Base-by-base conservation (phyloP, 805 yeast species). In the Ogataea nakhonphanomensis region DNA sequence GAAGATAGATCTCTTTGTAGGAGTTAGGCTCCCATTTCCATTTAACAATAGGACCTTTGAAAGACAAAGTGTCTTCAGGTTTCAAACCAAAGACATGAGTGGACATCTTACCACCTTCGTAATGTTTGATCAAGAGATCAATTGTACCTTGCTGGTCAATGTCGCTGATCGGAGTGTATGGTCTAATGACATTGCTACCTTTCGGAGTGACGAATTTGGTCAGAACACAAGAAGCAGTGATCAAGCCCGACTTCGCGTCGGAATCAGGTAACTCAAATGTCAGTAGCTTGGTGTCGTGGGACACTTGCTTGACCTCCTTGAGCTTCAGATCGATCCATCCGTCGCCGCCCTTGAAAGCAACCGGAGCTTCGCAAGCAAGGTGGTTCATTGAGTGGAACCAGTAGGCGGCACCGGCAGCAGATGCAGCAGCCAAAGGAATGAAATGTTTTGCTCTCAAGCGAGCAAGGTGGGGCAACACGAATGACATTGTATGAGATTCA, bases 1-100 rank as follows among this genome's bases (percentile, higher is more conserved):
- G 72, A 61, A 93, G 76, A 43, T 83, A 78, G 61, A 93, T 79
- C 50, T 79, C 70, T 57, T 84, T 78, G 71, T 77, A 91, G 61
- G 81, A 78, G 74, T 93, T 91, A 53, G 91, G 84, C 55, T 75
- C 75, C 88, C 95, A 87, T 62, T 83, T 79, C 86, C 93, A 90
- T 73, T 93, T 93, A 57, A 74, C 71, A 51, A 89, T 76, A 50
- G 98, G 98, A 36, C 99, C 99, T 73, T 89, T 91, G 76, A 93
- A 84, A 8, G 95, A 68, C 41, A 93, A 74, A 37, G 89, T 78
- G 57, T 93, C 98, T 56, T 83, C 77, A 45, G 76, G 78, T 65
- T 84, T 80, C 61, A 91, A 77, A 45, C 66, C 65, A 62, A 74
- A 77, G 44, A 88, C 65, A 67, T 87, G 93, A 58, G 70, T 70